These are phyloP conservation scores for Monosporascus cannonballus DNA, from an alignment of 2,329 filamentous ascomycete genomes.

Conservation along the genomic window DNA sequence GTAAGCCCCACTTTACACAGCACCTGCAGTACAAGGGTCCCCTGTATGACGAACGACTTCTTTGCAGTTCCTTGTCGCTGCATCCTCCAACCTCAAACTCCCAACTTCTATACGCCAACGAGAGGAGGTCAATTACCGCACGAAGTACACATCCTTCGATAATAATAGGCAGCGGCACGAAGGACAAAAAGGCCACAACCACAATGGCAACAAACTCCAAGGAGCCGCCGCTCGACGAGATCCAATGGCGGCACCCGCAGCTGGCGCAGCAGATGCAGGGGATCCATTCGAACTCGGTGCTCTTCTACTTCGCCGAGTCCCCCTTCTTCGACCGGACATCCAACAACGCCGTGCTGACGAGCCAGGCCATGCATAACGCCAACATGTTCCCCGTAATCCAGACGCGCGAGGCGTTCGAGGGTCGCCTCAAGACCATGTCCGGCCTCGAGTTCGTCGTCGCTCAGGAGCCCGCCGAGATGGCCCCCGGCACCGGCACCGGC, in stretches of 20 bases:
- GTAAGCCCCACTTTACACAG: too few relatives aligned
- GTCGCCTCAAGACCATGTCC: conserved; percentile 56
- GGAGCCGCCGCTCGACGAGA: conserved; percentile 53
- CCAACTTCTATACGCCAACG: too few relatives aligned
- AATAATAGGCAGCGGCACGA: not conserved
- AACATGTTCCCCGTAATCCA: conserved; percentile 51
- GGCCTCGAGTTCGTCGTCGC: conserved; percentile 63
- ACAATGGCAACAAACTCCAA: conserved; percentile 17
- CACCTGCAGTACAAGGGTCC: too few relatives aligned
- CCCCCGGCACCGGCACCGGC: conserved; percentile 53
- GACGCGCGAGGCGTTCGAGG: conserved; percentile 59
- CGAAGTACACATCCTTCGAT: not conserved
- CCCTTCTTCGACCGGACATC: conserved; percentile 63
- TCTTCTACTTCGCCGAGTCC: conserved; percentile 62
- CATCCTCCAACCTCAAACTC: too few relatives aligned
- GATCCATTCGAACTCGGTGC: conserved; percentile 58
- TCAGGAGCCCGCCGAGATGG: conserved; percentile 58
- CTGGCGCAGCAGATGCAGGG: conserved; percentile 46
- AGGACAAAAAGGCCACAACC: not conserved
- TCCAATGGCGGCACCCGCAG: conserved; percentile 55
- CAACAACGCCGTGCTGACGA: conserved; percentile 59
- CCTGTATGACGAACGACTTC: too few relatives aligned
- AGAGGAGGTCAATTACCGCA: not conserved
- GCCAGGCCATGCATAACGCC: conserved; percentile 56
- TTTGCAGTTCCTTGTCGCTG: too few relatives aligned